Percentiles rank a stretch among this genome's conserved stretches.
phyloP scores from a whole-genome alignment of 805 yeast species.

The Metschnikowia aberdeeniae region DNA sequence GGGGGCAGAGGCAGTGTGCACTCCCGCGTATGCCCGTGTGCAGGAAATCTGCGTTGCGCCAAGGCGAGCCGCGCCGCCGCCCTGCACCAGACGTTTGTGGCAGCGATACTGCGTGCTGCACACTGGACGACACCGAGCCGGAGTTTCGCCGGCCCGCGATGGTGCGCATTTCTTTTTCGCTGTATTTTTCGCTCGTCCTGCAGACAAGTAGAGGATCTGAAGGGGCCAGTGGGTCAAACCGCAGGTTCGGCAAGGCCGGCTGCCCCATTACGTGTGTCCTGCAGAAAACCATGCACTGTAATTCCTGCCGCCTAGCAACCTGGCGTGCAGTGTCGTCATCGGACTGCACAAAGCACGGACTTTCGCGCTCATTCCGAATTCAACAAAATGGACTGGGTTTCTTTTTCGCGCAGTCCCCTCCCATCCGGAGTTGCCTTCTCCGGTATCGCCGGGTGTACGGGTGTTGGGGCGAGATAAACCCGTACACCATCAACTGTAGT shows the following conservation, averaged over 20 bases:
- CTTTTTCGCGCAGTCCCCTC: not conserved
- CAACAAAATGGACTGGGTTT: not conserved
- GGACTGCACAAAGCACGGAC: slow-evolving; percentile 6
- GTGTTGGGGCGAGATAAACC: not conserved
- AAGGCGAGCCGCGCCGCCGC: not conserved
- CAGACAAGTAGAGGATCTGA: not conserved
- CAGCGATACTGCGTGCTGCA: too few relatives aligned
- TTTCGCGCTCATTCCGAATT: slow-evolving; percentile 1
- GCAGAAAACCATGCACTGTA: not conserved
- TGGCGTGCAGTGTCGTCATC: slow-evolving; percentile 9
- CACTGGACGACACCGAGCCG: not conserved
- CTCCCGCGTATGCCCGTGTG: not conserved
- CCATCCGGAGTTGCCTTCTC: slow-evolving; percentile 1
- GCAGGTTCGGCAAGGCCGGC: not conserved
- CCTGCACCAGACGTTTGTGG: too few relatives aligned
- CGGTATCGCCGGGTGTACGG: not conserved
- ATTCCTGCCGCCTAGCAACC: not conserved
- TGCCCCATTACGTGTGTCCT: not conserved
- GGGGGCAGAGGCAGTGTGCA: slow-evolving; percentile 6
- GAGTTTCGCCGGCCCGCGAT: not conserved
- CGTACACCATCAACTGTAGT: not conserved
- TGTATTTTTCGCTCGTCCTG: not conserved
- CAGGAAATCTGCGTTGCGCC: not conserved
- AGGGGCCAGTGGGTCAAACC: too few relatives aligned
- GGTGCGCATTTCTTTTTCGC: too few relatives aligned